A percentile compares a stretch with the other conserved stretches of the same genome.
These are phyloP conservation scores for Rhodotorula sp. DNA, from an alignment of 1,284 basidiomycete genomes.

Conservation along the genomic window DNA sequence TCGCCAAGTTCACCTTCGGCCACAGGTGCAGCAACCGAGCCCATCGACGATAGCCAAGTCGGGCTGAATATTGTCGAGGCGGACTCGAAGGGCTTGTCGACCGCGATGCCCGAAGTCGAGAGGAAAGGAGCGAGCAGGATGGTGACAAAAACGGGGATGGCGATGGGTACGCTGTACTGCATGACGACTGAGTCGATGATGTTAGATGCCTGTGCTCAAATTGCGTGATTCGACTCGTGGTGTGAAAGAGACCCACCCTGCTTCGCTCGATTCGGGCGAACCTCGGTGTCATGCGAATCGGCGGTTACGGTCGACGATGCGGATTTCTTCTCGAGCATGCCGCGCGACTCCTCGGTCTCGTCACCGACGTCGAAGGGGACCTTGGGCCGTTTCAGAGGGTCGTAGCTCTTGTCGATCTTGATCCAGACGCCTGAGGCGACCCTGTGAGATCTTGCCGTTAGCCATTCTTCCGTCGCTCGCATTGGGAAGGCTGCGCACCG, in stretches of 20 bases:
- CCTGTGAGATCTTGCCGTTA: background rate
- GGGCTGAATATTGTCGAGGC: too few species aligned
- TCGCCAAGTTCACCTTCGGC: too few species aligned
- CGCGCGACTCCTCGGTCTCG: background rate
- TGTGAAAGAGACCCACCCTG: background rate
- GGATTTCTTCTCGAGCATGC: conserved; percentile 1
- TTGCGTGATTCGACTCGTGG: too few species aligned
- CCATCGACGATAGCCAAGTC: too few species aligned
- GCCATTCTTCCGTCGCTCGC: too few species aligned
- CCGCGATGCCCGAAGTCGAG: background rate
- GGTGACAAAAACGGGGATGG: conserved; percentile 19
- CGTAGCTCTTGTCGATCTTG: conserved; percentile 38
- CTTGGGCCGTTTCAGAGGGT: conserved; percentile 22
- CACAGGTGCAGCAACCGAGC: too few species aligned
- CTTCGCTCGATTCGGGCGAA: background rate
- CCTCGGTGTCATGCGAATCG: too few species aligned
- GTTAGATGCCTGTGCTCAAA: too few species aligned
- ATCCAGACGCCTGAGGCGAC: conserved; percentile 40
- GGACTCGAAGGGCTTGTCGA: background rate
- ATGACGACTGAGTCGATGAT: conserved; percentile 6
- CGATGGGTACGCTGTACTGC: conserved; percentile 26
- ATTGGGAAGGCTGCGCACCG: conserved; percentile 24
- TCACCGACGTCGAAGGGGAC: conserved; percentile 5
- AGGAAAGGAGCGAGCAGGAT: conserved; percentile 13
- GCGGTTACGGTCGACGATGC: background rate